A percentile compares a stretch with the other conserved stretches of the same genome.
Conservation (phyloP, 345 rosid species). For the Capsella bursapastoris region DNA sequence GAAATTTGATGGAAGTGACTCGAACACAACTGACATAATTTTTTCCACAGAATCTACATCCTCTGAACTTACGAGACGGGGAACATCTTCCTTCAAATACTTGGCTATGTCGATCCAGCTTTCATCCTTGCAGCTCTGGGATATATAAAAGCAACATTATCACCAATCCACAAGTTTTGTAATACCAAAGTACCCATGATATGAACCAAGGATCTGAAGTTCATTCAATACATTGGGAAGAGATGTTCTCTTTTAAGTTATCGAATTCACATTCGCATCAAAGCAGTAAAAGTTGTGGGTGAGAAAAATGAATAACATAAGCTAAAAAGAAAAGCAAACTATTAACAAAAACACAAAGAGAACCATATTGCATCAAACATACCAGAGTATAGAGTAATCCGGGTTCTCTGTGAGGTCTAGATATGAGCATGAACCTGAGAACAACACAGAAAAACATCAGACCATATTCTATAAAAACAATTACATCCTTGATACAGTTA, state of each 20-base stretch:
- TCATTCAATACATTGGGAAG: not conserved
- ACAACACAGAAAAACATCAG: constrained; percentile 30
- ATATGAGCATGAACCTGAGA: constrained; percentile 76
- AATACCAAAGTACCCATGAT: not conserved
- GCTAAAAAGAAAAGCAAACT: not conserved
- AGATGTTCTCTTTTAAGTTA: not conserved
- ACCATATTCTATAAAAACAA: not conserved
- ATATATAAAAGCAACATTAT: constrained; percentile 19
- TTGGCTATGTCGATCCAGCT: constrained; percentile 73
- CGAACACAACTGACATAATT: constrained; percentile 59
- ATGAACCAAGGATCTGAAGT: constrained; percentile 3
- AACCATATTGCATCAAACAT: constrained; percentile 16
- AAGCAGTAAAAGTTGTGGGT: not conserved
- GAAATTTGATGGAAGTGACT: constrained; percentile 68
- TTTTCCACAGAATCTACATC: constrained; percentile 58
- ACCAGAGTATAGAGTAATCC: constrained; percentile 85
- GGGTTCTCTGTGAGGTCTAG: constrained; percentile 69
- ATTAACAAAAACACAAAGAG: not conserved
- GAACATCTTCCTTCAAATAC: constrained; percentile 84
- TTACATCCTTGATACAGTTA: not conserved
- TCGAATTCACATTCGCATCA: constrained; percentile 5
- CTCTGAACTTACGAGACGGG: constrained; percentile 66
- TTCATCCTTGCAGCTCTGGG: constrained; percentile 80
- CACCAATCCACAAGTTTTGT: constrained; percentile 13
- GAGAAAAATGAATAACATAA: not conserved